Evolutionary conservation across 192 early-diverging fungal genomes (phyloP), one percentile per base, ranked within the genome.

Genomic region (Oehlia diaphana): DNA sequence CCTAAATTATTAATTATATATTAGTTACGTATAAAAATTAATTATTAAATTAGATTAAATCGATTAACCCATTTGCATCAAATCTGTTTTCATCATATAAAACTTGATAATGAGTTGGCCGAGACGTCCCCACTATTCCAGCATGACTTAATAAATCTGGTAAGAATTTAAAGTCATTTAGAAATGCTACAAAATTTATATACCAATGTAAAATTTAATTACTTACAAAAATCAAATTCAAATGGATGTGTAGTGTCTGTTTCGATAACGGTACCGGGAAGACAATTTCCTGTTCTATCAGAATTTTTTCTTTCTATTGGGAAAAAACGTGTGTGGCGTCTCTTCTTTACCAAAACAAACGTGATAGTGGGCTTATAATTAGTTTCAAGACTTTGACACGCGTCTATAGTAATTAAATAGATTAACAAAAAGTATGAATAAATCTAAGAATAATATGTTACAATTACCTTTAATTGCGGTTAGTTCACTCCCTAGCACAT

Each of bases 31-130:
- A 2, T 31, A 31, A 31, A 0, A 31, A 31, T 31, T 31, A 31
- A 31, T 31, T 31, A 31, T 31, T 31, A 31, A 31, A 31, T 31
- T 31, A 31, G 31, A 31, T 31, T 31, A 31, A 31, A 2, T 31
- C 1, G 31, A 31, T 31, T 31, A 37, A 31, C 35, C 2, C 0
- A 77, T 99, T 95, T 1, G 92, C 79, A 4, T 90, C 88, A 39
- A 96, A 95, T 1, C 85, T 79, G 82, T 95, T 94, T 28, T 98
- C 96, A 78, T 99, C 95, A 67, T 91, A 88, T 21, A 99, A 84
- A 13, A 97, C 95, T 63, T 93, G 92, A 89, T 99, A 99, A 81
- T 96, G 95, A 0, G 94, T 94, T 0, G 97, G 96, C 13, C 95
- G 92, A 9, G 94, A 95, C 0, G 96, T 97, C 49, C 97, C 97